These are phyloP conservation scores for Hibiscus trionum DNA, from an alignment of 345 rosid genomes.

Conservation along the genomic window DNA sequence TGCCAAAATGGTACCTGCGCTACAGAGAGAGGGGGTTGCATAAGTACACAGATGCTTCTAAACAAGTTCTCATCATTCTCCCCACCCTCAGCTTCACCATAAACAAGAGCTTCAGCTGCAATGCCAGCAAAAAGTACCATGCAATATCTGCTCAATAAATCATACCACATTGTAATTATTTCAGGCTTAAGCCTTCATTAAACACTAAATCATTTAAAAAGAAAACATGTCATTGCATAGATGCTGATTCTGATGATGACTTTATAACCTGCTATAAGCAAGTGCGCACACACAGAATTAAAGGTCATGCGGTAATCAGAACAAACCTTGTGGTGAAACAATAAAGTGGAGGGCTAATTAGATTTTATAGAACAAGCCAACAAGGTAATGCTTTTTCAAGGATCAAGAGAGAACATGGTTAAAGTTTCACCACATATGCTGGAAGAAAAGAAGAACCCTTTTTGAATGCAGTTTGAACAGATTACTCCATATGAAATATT, in stretches of 20 bases:
- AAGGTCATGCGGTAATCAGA: background rate
- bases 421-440: background rate
- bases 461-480: background rate
- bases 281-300: background rate
- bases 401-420: background rate
- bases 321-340: background rate
- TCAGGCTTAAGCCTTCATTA: background rate
- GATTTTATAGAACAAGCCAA: background rate
- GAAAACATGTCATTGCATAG: background rate
- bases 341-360: background rate
- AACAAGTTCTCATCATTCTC: constrained; percentile 94
- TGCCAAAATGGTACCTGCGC: constrained; percentile 44
- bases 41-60: constrained; percentile 73
- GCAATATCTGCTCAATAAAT: constrained; percentile 52
- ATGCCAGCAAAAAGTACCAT: constrained; percentile 96
- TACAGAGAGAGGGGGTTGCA: constrained; percentile 74
- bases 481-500: background rate
- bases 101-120: constrained; percentile 91
- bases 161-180: background rate
- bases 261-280: background rate
- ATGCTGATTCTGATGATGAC: background rate
- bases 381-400: background rate
- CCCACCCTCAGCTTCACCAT: constrained; percentile 94
- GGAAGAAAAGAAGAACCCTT: background rate
- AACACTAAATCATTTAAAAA: background rate